phyloP scores from a whole-genome alignment of 2,329 filamentous ascomycete species.

The Aspergillus sp. region DNA sequence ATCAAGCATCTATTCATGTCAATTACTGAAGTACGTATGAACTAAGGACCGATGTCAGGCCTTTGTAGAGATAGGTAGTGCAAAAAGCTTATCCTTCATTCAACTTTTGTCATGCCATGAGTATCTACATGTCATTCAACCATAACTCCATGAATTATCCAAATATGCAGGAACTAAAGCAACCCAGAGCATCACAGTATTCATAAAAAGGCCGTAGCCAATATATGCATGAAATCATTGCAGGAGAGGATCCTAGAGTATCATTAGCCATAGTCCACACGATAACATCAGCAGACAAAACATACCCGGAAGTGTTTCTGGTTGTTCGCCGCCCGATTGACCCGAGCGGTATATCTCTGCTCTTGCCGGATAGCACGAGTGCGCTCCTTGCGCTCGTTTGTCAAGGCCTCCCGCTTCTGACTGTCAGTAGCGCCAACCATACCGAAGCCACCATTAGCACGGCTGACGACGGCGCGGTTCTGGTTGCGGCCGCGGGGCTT shows the following conservation, averaged over 20 bases:
- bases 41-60: too few species aligned
- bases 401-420: slow-evolving; percentile 67
- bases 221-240: slow-evolving; percentile 38
- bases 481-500: slow-evolving; percentile 33
- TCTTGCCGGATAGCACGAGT: slow-evolving; percentile 62
- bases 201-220: too few species aligned
- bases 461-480: slow-evolving; percentile 59
- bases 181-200: background rate
- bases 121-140: slow-evolving; percentile 7
- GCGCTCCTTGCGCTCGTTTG: slow-evolving; percentile 66
- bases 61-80: background rate
- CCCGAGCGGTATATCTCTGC: slow-evolving; percentile 64
- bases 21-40: too few species aligned
- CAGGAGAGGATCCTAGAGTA: slow-evolving; percentile 49
- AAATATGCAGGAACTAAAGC: background rate
- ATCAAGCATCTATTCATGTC: too few species aligned
- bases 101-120: slow-evolving; percentile 5
- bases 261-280: slow-evolving; percentile 16
- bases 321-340: slow-evolving; percentile 72
- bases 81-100: background rate
- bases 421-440: slow-evolving; percentile 75
- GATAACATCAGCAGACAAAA: slow-evolving; percentile 11
- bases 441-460: slow-evolving; percentile 70
- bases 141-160: slow-evolving; percentile 1
- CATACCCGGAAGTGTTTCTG: slow-evolving; percentile 71